Percentiles rank a stretch among this genome's conserved stretches.
These are phyloP conservation scores for Candida coleopterorum DNA, from an alignment of 805 yeast genomes.

Conservation along the genomic window DNA sequence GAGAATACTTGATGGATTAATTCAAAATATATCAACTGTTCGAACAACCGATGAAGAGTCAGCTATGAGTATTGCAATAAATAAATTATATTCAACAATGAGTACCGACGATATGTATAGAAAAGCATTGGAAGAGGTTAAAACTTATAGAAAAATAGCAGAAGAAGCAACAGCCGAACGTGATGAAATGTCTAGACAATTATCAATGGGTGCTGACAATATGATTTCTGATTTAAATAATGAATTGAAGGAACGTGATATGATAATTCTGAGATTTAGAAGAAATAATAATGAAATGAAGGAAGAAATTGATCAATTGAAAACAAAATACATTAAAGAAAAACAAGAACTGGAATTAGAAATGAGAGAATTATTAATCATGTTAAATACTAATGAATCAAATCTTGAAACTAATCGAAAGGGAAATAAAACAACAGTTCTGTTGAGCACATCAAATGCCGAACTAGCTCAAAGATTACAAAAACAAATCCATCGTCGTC, in stretches of 20 bases:
- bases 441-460: constrained; percentile 29
- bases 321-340: constrained; percentile 54
- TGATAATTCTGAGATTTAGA: constrained; percentile 53
- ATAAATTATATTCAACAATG: constrained; percentile 62
- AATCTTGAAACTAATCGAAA: constrained; percentile 29
- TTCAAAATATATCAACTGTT: constrained; percentile 57
- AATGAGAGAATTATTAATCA: constrained; percentile 65
- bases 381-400: constrained; percentile 45
- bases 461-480: constrained; percentile 38
- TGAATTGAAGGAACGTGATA: constrained; percentile 61
- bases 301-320: constrained; percentile 57
- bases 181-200: constrained; percentile 58
- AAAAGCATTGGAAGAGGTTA: constrained; percentile 56
- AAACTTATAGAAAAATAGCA: constrained; percentile 46
- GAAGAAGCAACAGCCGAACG: constrained; percentile 57
- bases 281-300: constrained; percentile 58
- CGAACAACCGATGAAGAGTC: constrained; percentile 42
- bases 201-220: constrained; percentile 75
- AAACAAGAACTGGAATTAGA: constrained; percentile 75
- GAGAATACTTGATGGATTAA: constrained; percentile 59
- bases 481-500: constrained; percentile 42
- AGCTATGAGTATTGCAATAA: constrained; percentile 70
- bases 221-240: constrained; percentile 54
- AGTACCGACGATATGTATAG: constrained; percentile 84
- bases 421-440: constrained; percentile 29